These are phyloP conservation scores for Orychophragmus violaceus DNA, from an alignment of 345 rosid species.

Conservation along the genomic window DNA sequence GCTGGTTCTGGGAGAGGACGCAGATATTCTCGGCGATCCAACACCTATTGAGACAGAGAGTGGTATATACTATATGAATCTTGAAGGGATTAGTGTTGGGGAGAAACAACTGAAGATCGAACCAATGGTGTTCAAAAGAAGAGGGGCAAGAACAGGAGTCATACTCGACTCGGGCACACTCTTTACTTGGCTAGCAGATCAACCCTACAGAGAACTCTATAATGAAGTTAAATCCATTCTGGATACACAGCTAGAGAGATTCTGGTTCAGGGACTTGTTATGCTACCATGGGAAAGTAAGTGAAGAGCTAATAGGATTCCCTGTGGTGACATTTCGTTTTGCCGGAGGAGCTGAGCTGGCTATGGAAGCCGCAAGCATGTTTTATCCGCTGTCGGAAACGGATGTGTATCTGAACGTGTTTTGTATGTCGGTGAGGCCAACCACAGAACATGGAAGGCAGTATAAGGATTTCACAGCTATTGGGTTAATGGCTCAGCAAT, in stretches of 20 bases:
- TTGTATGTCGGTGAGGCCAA: slow-evolving; percentile 42
- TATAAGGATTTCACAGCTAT: slow-evolving; percentile 30
- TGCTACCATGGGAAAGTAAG: slow-evolving; percentile 41
- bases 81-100: slow-evolving; percentile 51
- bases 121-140: slow-evolving; percentile 26
- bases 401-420: slow-evolving; percentile 27
- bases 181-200: slow-evolving; percentile 38
- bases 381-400: slow-evolving; percentile 28
- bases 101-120: slow-evolving; percentile 36
- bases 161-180: slow-evolving; percentile 47
- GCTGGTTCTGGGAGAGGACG: slow-evolving; percentile 42
- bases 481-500: slow-evolving; percentile 31
- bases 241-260: slow-evolving; percentile 22
- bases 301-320: slow-evolving; percentile 47
- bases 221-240: slow-evolving; percentile 27
- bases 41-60: slow-evolving; percentile 38
- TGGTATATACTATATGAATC: slow-evolving; percentile 35
- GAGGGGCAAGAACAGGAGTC: slow-evolving; percentile 28
- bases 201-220: slow-evolving; percentile 31
- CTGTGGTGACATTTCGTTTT: slow-evolving; percentile 43
- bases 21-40: slow-evolving; percentile 39
- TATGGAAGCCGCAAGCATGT: slow-evolving; percentile 42
- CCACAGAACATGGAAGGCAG: slow-evolving; percentile 13
- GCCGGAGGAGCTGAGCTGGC: slow-evolving; percentile 48
- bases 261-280: slow-evolving; percentile 26